A percentile compares a stretch with the other conserved stretches of the same genome.
phyloP scores from a whole-genome alignment of 306 rosid genomes.

The Astragalus membranaceus region DNA sequence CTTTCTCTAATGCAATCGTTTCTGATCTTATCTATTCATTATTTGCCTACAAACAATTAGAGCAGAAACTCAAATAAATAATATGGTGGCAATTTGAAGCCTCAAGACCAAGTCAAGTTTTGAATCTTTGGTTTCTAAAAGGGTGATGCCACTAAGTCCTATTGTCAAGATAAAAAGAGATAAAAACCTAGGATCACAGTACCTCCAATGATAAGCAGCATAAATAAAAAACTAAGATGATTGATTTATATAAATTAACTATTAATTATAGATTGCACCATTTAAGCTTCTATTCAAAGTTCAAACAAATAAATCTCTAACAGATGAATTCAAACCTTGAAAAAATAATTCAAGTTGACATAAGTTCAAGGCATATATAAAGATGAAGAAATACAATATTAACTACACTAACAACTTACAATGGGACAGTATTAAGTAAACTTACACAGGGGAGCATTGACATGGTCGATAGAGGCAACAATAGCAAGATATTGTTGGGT shows the following conservation, averaged over 20 bases:
- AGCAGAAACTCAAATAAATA: background rate
- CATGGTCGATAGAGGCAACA: slow-evolving; percentile 79
- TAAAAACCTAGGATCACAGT: background rate
- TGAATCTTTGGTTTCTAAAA: background rate
- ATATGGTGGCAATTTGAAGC: no score
- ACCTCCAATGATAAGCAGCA: background rate
- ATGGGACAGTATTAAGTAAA: background rate
- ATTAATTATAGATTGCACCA: background rate
- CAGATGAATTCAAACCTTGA: background rate
- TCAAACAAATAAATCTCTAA: background rate
- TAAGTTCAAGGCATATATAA: background rate
- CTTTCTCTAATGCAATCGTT: no score
- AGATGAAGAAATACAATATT: background rate
- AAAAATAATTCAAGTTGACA: background rate
- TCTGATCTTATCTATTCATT: no score
- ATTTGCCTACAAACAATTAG: no score
- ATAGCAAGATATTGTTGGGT: slow-evolving; percentile 71
- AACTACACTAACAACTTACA: slow-evolving; percentile 32
- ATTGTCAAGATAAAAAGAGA: background rate
- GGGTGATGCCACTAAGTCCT: background rate
- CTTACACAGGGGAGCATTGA: slow-evolving; percentile 83
- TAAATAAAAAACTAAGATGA: slow-evolving; percentile 3
- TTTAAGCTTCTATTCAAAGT: background rate
- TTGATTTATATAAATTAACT: background rate
- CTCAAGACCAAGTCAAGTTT: slow-evolving; percentile 3